Conservation (phyloP, 805 yeast genomes). For the Barnettozyma pratensis region DNA sequence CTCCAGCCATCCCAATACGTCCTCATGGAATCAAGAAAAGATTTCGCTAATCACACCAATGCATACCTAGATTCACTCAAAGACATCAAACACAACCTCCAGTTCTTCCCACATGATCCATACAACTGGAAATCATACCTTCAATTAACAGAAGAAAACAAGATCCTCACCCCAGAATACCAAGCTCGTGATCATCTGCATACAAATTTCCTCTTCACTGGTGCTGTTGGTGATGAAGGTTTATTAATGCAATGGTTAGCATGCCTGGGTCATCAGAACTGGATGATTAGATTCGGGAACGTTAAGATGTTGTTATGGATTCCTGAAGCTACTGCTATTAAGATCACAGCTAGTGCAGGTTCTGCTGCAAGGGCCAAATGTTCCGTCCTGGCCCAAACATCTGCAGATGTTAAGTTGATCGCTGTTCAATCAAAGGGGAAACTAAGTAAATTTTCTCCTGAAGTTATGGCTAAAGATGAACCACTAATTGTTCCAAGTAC, state of each 20-base stretch:
- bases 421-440: conserved; percentile 38
- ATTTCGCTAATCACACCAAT: conserved; percentile 20
- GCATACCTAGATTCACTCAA: conserved; percentile 3
- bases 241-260: conserved; percentile 69
- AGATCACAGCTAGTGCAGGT: conserved; percentile 54
- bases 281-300: conserved; percentile 70
- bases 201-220: conserved; percentile 51
- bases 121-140: conserved; percentile 62
- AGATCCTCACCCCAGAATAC: conserved; percentile 35
- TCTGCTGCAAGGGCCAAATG: conserved; percentile 52
- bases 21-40: conserved; percentile 48
- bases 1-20: conserved; percentile 61
- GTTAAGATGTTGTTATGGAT: conserved; percentile 73
- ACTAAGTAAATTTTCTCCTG: conserved; percentile 16
- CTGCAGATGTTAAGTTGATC: conserved; percentile 51
- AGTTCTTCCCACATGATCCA: conserved; percentile 43
- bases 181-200: conserved; percentile 39
- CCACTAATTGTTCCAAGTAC: conserved; percentile 29
- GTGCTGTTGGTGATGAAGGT: conserved; percentile 60
- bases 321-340: conserved; percentile 53
- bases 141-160: conserved; percentile 38
- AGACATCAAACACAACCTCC: conserved; percentile 24
- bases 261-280: conserved; percentile 62
- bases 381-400: conserved; percentile 59
- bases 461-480: conserved; percentile 16